Evolutionary conservation across 2,329 filamentous ascomycete species (phyloP).

Genomic region (Trichoderma afroharzianum): DNA sequence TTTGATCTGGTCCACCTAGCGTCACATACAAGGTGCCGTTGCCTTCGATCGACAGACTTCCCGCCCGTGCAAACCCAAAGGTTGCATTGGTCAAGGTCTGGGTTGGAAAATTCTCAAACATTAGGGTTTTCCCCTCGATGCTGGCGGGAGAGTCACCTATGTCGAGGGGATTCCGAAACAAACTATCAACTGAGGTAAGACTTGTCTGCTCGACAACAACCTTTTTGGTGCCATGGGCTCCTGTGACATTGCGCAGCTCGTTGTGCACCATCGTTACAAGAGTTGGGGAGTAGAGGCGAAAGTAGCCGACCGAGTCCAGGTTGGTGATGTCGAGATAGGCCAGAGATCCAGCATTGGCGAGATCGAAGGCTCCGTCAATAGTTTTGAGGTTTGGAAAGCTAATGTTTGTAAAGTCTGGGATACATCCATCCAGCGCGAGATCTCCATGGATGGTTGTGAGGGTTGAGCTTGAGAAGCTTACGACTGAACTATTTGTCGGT

Average conservation of each 20-base stretch:
- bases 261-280: background rate
- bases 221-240: background rate
- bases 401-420: background rate
- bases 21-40: background rate
- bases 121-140: background rate
- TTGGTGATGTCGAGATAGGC: background rate
- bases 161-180: background rate
- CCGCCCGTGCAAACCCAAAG: background rate
- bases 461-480: background rate
- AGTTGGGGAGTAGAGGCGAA: background rate
- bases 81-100: background rate
- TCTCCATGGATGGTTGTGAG: background rate
- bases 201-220: background rate
- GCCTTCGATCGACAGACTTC: background rate
- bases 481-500: background rate
- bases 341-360: background rate
- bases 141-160: background rate
- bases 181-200: background rate
- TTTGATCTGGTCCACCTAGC: background rate
- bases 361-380: background rate
- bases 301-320: background rate
- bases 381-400: background rate
- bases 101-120: background rate
- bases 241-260: background rate
- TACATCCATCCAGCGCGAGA: background rate